Conservation (phyloP, 1,139 yeast genomes). For the Blastobotrys malaysiensis region DNA sequence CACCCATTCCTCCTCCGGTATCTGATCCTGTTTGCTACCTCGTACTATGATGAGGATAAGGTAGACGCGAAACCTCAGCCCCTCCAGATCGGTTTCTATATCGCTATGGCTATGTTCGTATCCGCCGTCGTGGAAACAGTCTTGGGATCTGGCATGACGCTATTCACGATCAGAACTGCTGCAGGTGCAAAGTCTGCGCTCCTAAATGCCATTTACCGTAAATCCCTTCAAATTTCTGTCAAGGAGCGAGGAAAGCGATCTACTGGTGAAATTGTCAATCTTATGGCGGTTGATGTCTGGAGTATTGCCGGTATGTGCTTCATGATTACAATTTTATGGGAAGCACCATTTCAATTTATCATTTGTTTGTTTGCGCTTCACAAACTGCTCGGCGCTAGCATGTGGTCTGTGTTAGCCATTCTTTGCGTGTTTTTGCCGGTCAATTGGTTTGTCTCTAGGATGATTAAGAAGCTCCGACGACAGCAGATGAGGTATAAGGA, state of each 20-base stretch:
- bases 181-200: constrained; percentile 49
- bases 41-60: constrained; percentile 42
- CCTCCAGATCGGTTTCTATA: constrained; percentile 69
- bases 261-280: constrained; percentile 91
- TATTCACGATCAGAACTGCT: constrained; percentile 38
- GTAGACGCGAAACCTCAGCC: constrained; percentile 36
- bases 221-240: constrained; percentile 70
- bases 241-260: constrained; percentile 71
- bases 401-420: constrained; percentile 53
- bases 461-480: constrained; percentile 45
- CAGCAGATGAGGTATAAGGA: constrained; percentile 78
- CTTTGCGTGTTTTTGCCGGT: constrained; percentile 55
- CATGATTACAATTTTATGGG: constrained; percentile 49
- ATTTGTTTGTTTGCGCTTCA: constrained; percentile 53
- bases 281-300: constrained; percentile 61
- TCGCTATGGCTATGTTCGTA: constrained; percentile 72
- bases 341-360: constrained; percentile 55
- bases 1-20: constrained; percentile 78
- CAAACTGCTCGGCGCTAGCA: constrained; percentile 54
- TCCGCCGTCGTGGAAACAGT: constrained; percentile 78
- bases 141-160: constrained; percentile 61
- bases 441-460: constrained; percentile 46
- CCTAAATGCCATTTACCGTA: constrained; percentile 68
- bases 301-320: constrained; percentile 51
- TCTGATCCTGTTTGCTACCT: constrained; percentile 74